These are phyloP conservation scores for Haberlea rhodopensis DNA, from an alignment of 257 asterid species.

Conservation along the genomic window DNA sequence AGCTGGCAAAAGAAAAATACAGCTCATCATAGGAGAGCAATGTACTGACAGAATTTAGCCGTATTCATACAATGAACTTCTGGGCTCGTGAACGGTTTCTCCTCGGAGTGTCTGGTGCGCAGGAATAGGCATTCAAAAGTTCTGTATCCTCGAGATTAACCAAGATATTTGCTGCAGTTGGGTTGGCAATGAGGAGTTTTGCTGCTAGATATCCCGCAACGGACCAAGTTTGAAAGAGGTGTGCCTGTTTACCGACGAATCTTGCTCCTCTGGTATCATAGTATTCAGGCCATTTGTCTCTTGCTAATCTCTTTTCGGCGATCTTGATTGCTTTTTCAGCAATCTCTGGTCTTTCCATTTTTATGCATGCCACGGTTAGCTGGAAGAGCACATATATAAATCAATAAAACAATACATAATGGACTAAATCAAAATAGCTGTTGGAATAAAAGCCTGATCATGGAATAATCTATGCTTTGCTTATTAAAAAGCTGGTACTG, in stretches of 20 bases:
- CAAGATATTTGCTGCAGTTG: slow-evolving; percentile 66
- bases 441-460: too few species aligned
- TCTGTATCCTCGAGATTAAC: slow-evolving; percentile 63
- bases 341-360: slow-evolving; percentile 61
- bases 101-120: slow-evolving; percentile 54
- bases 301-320: slow-evolving; percentile 54
- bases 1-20: not conserved
- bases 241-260: too few species aligned
- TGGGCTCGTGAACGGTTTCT: slow-evolving; percentile 57
- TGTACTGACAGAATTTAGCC: not conserved
- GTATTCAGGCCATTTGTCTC: too few species aligned
- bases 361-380: slow-evolving; percentile 78
- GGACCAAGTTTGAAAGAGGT: too few species aligned
- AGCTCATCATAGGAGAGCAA: not conserved
- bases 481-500: too few species aligned
- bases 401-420: not conserved
- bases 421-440: not conserved
- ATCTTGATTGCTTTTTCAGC: slow-evolving; percentile 65
- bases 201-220: too few species aligned
- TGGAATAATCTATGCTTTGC: too few species aligned
- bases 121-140: too few species aligned
- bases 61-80: slow-evolving; percentile 56
- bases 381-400: slow-evolving; percentile 27
- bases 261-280: too few species aligned
- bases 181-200: slow-evolving; percentile 60